Conservation (phyloP, 495 filamentous ascomycete species). For the Cercophora samala region DNA sequence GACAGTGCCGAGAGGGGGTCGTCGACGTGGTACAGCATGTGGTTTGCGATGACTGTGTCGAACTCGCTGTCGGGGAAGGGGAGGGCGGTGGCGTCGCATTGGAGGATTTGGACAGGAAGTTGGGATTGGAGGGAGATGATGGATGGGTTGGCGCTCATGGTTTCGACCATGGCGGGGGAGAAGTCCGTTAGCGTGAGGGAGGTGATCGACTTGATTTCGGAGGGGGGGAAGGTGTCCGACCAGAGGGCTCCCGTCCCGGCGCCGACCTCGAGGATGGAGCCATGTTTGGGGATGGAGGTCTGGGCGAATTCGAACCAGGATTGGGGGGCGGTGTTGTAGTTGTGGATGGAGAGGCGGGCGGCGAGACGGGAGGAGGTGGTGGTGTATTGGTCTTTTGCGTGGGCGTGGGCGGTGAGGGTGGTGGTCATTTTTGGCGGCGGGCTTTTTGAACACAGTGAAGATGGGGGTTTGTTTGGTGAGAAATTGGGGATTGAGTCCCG, state of each 20-base stretch:
- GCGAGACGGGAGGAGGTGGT: slow-evolving; percentile 14
- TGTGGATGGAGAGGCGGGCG: slow-evolving; percentile 15
- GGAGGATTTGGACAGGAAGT: background rate
- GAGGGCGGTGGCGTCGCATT: slow-evolving; percentile 15
- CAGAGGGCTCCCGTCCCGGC: slow-evolving; percentile 18
- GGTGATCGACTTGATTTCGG: background rate
- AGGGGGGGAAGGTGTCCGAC: slow-evolving; percentile 6
- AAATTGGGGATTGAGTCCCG: too few species aligned
- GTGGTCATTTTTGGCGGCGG: background rate
- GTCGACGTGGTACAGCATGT: slow-evolving; percentile 19
- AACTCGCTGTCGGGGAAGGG: slow-evolving; percentile 2
- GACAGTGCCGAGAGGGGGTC: background rate
- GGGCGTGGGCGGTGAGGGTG: slow-evolving; percentile 4
- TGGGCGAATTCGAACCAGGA: slow-evolving; percentile 15
- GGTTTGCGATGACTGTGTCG: slow-evolving; percentile 13
- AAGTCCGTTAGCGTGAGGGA: slow-evolving; percentile 17
- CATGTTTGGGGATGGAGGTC: slow-evolving; percentile 9
- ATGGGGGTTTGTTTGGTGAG: too few species aligned
- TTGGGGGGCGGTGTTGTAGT: slow-evolving; percentile 9
- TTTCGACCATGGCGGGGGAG: slow-evolving; percentile 13
- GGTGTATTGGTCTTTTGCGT: slow-evolving; percentile 13
- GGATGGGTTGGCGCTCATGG: background rate
- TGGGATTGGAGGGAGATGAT: background rate
- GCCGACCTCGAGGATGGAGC: slow-evolving; percentile 15
- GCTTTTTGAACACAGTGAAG: too few species aligned